These are phyloP conservation scores for Citrus sp. DNA, from an alignment of 345 rosid species.

Conservation along the genomic window DNA sequence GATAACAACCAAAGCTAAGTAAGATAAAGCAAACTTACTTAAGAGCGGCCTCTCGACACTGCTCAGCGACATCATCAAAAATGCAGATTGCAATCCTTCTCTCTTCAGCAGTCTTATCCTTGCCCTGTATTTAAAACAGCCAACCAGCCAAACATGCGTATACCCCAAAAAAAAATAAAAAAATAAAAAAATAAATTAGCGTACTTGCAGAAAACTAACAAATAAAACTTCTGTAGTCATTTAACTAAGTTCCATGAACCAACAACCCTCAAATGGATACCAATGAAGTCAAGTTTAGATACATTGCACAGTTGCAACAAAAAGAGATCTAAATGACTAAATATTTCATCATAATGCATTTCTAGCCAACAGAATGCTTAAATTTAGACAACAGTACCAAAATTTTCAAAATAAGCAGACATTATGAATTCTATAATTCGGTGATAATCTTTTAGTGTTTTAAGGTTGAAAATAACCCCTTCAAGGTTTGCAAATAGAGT, in stretches of 20 bases:
- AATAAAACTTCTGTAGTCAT: not conserved
- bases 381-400: not conserved
- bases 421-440: not conserved
- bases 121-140: conserved; percentile 54
- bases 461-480: not conserved
- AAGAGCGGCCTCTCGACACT: conserved; percentile 88
- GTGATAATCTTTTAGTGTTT: not conserved
- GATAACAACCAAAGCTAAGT: conserved; percentile 8
- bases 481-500: not conserved
- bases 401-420: not conserved
- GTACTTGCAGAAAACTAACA: not conserved
- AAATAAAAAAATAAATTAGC: not conserved
- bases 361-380: not conserved
- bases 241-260: not conserved
- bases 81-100: conserved; percentile 99
- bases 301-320: not conserved
- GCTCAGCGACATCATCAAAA: conserved; percentile 99
- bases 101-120: conserved; percentile 98
- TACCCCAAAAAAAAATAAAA: conserved; percentile 1
- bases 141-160: not conserved
- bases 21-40: conserved; percentile 48
- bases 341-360: not conserved
- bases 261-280: not conserved
- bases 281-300: not conserved
- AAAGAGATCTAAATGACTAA: not conserved